A percentile compares a stretch with the other conserved stretches of the same genome.
These are phyloP conservation scores for Penstemon davidsonii DNA, from an alignment of 257 asterid species.

Conservation along the genomic window DNA sequence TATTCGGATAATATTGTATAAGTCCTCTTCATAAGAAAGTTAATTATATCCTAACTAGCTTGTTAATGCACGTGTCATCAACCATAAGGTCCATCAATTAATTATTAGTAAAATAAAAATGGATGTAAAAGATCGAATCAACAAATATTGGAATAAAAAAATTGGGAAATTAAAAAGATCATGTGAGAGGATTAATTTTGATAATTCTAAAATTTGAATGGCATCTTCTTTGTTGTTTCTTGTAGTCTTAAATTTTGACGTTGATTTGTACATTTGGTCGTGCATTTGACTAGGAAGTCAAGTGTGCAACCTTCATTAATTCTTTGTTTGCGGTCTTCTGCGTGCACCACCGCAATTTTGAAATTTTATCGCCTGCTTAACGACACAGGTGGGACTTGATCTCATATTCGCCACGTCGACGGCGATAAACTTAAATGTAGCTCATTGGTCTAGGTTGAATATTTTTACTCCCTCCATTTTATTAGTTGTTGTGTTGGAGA, in stretches of 20 bases:
- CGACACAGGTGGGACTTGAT: no score
- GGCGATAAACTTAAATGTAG: no score
- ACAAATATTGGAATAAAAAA: background rate
- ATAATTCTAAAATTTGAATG: constrained; percentile 35
- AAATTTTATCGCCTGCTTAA: no score
- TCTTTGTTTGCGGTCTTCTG: background rate
- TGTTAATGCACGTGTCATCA: constrained; percentile 4
- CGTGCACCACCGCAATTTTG: no score
- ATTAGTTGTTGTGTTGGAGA: no score
- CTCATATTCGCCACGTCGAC: no score
- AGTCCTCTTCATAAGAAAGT: no score
- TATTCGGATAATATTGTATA: background rate
- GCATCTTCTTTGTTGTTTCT: background rate
- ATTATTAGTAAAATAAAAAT: background rate
- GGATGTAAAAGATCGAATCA: background rate
- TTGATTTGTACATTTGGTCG: background rate
- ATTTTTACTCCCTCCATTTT: no score
- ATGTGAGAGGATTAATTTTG: constrained; percentile 18
- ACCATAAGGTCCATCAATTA: background rate
- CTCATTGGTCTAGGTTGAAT: no score
- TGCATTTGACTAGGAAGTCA: constrained; percentile 15
- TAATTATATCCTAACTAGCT: no score
- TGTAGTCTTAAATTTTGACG: background rate
- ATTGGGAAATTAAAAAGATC: background rate
- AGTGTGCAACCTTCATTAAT: background rate